A percentile compares a stretch with the other conserved stretches of the same genome.
These are phyloP conservation scores for Lasiosphaeris hirsuta DNA, from an alignment of 495 filamentous ascomycete species.

Conservation along the genomic window DNA sequence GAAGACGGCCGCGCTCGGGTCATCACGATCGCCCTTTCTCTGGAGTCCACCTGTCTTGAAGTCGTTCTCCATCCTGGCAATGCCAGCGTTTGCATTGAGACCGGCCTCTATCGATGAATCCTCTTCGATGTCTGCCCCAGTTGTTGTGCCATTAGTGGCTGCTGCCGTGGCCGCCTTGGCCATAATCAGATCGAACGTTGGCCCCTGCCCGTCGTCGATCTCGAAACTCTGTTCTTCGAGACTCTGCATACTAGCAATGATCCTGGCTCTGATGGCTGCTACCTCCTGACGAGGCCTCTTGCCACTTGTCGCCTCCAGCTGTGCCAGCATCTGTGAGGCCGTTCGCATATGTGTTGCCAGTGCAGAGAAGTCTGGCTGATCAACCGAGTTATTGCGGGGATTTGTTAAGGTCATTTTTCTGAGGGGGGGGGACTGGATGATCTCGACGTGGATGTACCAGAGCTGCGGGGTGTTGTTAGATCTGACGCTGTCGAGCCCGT, in stretches of 20 bases:
- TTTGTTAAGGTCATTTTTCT: conserved; percentile 48
- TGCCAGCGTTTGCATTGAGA: conserved; percentile 61
- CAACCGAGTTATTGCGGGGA: conserved; percentile 41
- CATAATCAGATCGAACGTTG: conserved; percentile 72
- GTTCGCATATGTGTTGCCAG: conserved; percentile 77
- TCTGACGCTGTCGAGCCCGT: conserved; percentile 48
- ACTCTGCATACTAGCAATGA: conserved; percentile 79
- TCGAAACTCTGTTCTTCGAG: conserved; percentile 78
- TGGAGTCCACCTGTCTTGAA: conserved; percentile 72
- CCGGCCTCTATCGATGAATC: conserved; percentile 39
- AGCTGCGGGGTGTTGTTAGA: conserved; percentile 57
- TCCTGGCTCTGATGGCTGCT: conserved; percentile 69
- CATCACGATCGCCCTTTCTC: conserved; percentile 71
- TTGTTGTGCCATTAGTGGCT: conserved; percentile 28
- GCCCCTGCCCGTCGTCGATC: conserved; percentile 53
- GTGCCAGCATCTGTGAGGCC: conserved; percentile 74
- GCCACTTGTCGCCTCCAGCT: conserved; percentile 67
- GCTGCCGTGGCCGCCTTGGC: conserved; percentile 49
- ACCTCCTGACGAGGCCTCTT: conserved; percentile 71
- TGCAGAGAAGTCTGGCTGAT: conserved; percentile 69
- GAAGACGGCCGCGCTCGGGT: conserved; percentile 76
- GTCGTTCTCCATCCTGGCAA: conserved; percentile 78
- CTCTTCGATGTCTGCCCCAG: conserved; percentile 32
- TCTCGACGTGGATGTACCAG: conserved; percentile 53
- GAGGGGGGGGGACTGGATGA: conserved; percentile 56